Evolutionary conservation across 495 filamentous ascomycete genomes (phyloP), one percentile per base, ranked within the genome.

Genomic region (Durotheca rogersii): DNA sequence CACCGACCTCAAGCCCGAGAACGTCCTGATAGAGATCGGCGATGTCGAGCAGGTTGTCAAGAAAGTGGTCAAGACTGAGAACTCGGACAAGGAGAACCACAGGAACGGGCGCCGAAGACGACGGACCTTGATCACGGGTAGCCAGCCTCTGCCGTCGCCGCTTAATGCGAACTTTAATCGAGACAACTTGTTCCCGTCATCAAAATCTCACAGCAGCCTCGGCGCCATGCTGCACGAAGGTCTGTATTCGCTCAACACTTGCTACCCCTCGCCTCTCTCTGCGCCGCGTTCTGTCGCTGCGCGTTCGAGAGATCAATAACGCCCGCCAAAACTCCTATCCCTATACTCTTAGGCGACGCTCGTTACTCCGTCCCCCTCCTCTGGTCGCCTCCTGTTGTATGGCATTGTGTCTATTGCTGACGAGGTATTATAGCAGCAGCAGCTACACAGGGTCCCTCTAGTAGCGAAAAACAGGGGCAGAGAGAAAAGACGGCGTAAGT

Each of bases 21-120:
- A 98, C 66, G 93, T 98, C 20, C 73, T 98, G 61, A 97, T 99
- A 67, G 93, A 99, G 76, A 96, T 99, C 62, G 93, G 94, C 35
- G 93, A 99, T 58, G 93, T 99, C 31, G 94, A 99, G 74, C 79
- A 83, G 47, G 97, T 96, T 45, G 93, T 98, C 31, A 88, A 95
- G 73, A 87, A 88, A 16, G 91, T 95, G 58, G 94, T 98, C 14
- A 89, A 95, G 72, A 89, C 84, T 44, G 87, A 93, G 51, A 83
- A 84, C 43, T 72, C 73, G 33, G 83, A 83, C 23, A 94, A 94
- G 67, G 89, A 95, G 58, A 90, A 93, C 56, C 88, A 94, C 60
- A 82, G 90, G 48, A 97, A 97, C 71, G 90, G 94, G n/a, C 84
- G 94, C 20, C 76, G 91, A 63, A 81, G 93, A 67, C 81, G 94